A percentile compares a stretch with the other conserved stretches of the same genome.
These are phyloP conservation scores for Oryza glaberrima DNA, from an alignment of 176 grass and related monocot species.

Conservation along the genomic window DNA sequence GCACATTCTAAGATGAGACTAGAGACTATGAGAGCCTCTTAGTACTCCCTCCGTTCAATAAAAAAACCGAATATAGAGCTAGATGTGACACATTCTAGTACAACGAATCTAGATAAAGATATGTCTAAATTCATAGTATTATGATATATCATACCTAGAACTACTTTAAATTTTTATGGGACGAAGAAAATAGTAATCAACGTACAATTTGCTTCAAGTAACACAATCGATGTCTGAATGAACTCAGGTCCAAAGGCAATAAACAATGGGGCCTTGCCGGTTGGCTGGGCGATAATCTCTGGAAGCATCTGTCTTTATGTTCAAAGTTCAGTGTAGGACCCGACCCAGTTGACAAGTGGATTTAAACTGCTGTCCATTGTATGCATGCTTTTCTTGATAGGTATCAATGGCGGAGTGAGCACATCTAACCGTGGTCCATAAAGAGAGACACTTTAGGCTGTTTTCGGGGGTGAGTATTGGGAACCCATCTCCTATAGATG, in stretches of 20 bases:
- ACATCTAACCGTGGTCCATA: not conserved
- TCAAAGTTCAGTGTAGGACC: not conserved
- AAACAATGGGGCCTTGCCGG: not conserved
- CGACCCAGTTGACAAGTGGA: not conserved
- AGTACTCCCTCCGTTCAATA: no score
- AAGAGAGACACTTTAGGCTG: not conserved
- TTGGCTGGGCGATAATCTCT: not conserved
- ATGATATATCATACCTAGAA: no score
- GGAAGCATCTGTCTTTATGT: not conserved
- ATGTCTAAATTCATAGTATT: no score
- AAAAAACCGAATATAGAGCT: no score
- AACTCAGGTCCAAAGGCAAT: not conserved
- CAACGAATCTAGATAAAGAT: no score
- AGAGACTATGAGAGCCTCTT: not conserved
- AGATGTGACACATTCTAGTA: no score
- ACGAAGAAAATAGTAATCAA: not conserved
- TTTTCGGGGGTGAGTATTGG: no score
- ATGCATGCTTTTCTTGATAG: constrained; percentile 1
- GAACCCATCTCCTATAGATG: no score
- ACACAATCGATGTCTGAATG: not conserved
- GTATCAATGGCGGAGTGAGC: not conserved
- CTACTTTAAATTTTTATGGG: no score
- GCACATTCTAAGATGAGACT: no score
- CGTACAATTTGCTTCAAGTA: not conserved
- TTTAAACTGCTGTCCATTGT: not conserved